Evolutionary conservation across 768 basidiomycete species (phyloP).

Genomic region (Amanita muscaria): DNA sequence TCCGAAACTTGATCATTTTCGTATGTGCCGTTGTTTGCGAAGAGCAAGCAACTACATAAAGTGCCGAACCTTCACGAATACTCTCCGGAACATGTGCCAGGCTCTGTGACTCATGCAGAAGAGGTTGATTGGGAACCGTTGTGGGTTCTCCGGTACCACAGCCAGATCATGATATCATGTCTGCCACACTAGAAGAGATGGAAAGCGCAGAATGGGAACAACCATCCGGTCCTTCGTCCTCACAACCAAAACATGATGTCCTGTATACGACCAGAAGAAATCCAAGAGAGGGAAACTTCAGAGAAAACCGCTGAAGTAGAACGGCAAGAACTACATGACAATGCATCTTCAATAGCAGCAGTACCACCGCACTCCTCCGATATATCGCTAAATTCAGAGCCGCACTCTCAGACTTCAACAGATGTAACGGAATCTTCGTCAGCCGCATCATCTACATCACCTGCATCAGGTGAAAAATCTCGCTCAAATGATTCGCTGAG

Average conservation of each 20-base stretch:
- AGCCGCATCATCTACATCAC: too few relatives aligned
- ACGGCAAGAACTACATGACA: too few relatives aligned
- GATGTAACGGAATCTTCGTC: too few relatives aligned
- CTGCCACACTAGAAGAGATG: background rate
- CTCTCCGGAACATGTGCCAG: conserved; percentile 8
- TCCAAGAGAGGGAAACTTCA: background rate
- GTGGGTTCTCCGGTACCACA: conserved; percentile 7
- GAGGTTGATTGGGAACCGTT: conserved; percentile 15
- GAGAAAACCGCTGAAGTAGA: too few relatives aligned
- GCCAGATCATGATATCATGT: conserved; percentile 7
- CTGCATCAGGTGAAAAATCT: background rate
- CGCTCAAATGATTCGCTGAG: background rate
- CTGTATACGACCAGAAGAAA: background rate
- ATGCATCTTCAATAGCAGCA: too few relatives aligned
- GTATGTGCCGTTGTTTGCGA: conserved; percentile 22
- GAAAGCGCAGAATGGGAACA: too few relatives aligned
- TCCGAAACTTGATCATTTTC: conserved; percentile 18
- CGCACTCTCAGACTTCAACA: background rate
- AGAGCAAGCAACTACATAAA: conserved; percentile 13
- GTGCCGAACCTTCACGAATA: conserved; percentile 21
- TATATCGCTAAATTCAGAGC: too few relatives aligned
- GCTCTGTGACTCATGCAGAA: background rate
- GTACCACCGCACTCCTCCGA: too few relatives aligned
- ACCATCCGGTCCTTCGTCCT: too few relatives aligned
- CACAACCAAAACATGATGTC: too few relatives aligned